Conservation (phyloP, 148 eudicot species). For the Bassia scoparia region DNA sequence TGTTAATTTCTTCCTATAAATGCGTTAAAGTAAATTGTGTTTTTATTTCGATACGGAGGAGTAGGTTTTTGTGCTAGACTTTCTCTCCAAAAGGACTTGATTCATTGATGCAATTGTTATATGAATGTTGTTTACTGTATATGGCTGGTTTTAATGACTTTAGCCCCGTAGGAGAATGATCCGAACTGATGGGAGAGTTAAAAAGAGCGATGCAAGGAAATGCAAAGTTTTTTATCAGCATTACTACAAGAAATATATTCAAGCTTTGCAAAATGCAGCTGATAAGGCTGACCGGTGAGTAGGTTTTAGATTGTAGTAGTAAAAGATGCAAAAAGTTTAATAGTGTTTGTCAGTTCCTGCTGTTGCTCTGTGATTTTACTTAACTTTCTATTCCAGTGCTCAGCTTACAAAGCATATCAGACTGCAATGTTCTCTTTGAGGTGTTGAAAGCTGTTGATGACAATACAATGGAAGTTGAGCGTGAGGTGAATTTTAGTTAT, state of each 20-base stretch:
- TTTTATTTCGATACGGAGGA: too few relatives aligned
- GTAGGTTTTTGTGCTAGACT: too few relatives aligned
- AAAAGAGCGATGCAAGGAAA: constrained; percentile 99
- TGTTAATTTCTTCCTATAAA: too few relatives aligned
- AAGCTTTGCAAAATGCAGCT: constrained; percentile 95
- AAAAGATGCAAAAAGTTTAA: neutral
- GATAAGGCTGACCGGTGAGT: constrained; percentile 98
- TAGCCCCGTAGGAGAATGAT: constrained; percentile 73
- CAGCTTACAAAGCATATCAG: constrained; percentile 99
- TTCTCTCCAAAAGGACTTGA: too few relatives aligned
- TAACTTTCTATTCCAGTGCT: constrained; percentile 52
- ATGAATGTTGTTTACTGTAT: too few relatives aligned
- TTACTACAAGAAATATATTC: constrained; percentile 95
- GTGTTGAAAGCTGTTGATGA: constrained; percentile 95
- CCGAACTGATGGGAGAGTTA: constrained; percentile 88
- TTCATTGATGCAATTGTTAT: too few relatives aligned
- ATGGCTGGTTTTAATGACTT: neutral
- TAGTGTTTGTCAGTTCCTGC: constrained; percentile 3
- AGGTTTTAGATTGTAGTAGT: too few relatives aligned
- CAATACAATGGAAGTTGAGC: constrained; percentile 89
- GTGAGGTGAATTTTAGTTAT: constrained; percentile 57
- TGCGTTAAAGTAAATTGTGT: too few relatives aligned
- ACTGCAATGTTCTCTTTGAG: constrained; percentile 99
- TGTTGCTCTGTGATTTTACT: neutral
- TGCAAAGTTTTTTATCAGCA: constrained; percentile 99